Evolutionary conservation across 2,329 filamentous ascomycete genomes (phyloP).

Genomic region (Chalaropsis thielavioides): DNA sequence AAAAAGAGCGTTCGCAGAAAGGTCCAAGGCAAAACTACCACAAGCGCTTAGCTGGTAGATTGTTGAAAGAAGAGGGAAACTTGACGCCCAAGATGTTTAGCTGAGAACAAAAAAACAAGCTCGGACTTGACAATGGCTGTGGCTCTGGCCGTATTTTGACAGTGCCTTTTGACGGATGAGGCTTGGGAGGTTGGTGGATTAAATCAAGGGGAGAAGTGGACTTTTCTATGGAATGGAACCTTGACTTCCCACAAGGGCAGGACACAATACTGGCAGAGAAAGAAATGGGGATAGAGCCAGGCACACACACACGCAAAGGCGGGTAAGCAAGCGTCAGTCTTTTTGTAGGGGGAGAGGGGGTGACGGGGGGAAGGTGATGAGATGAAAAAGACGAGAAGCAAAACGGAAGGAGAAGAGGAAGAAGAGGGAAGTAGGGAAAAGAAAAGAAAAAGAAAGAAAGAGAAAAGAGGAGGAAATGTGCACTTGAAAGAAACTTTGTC

Average conservation of each 20-base stretch:
- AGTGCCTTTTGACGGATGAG: neutral
- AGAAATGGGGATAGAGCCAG: neutral
- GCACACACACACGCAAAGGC: neutral
- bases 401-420: conserved; percentile 18
- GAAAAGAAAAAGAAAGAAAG: conserved; percentile 1
- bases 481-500: neutral
- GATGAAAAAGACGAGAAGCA: conserved; percentile 1
- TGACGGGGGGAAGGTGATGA: neutral
- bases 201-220: conserved; percentile 4
- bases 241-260: neutral
- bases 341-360: neutral
- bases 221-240: neutral
- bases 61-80: neutral
- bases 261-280: neutral
- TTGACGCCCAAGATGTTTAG: neutral
- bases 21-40: neutral
- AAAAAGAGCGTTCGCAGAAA: neutral
- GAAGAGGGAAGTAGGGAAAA: conserved; percentile 16
- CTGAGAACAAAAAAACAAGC: neutral
- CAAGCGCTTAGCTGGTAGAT: neutral
- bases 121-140: neutral
- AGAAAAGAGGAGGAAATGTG: neutral
- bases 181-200: conserved; percentile 8
- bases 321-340: neutral
- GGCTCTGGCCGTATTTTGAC: conserved; percentile 3